phyloP scores from a whole-genome alignment of 2,329 filamentous ascomycete species.

The Mollisia scopiformis region DNA sequence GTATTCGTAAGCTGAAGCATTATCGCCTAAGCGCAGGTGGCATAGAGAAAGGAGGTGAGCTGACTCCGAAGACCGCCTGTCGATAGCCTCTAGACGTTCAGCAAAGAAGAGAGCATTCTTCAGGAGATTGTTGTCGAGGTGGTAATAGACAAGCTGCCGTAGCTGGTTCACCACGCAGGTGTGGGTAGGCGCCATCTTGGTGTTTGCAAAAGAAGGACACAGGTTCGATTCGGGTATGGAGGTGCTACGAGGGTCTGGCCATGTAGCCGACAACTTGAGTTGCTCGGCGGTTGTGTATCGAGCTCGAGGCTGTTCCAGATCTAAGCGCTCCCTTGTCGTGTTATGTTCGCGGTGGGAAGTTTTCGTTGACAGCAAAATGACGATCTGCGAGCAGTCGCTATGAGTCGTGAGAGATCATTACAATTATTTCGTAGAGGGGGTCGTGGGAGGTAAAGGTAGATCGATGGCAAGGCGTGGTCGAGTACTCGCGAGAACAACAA shows the following conservation, averaged over 20 bases:
- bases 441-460: slow-evolving; percentile 12
- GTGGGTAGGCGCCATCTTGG: slow-evolving; percentile 34
- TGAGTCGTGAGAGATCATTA: slow-evolving; percentile 24
- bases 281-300: slow-evolving; percentile 16
- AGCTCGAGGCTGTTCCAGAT: slow-evolving; percentile 13
- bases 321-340: slow-evolving; percentile 12
- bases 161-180: slow-evolving; percentile 41
- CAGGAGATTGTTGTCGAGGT: slow-evolving; percentile 86
- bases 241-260: slow-evolving; percentile 33
- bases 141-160: slow-evolving; percentile 64
- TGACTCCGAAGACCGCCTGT: slow-evolving; percentile 79
- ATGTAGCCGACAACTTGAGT: slow-evolving; percentile 28
- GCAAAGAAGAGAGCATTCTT: slow-evolving; percentile 94
- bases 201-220: slow-evolving; percentile 16
- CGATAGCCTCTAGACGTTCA: slow-evolving; percentile 82
- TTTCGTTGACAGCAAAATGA: slow-evolving; percentile 3
- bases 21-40: slow-evolving; percentile 80
- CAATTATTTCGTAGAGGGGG: slow-evolving; percentile 20
- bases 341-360: slow-evolving; percentile 8
- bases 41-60: slow-evolving; percentile 83
- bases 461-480: slow-evolving; percentile 8
- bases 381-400: slow-evolving; percentile 23
- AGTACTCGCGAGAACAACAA: slow-evolving; percentile 20
- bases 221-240: slow-evolving; percentile 18
- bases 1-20: slow-evolving; percentile 83